Conservation (phyloP, 768 basidiomycete species). For the Pulveroboletus frians region DNA sequence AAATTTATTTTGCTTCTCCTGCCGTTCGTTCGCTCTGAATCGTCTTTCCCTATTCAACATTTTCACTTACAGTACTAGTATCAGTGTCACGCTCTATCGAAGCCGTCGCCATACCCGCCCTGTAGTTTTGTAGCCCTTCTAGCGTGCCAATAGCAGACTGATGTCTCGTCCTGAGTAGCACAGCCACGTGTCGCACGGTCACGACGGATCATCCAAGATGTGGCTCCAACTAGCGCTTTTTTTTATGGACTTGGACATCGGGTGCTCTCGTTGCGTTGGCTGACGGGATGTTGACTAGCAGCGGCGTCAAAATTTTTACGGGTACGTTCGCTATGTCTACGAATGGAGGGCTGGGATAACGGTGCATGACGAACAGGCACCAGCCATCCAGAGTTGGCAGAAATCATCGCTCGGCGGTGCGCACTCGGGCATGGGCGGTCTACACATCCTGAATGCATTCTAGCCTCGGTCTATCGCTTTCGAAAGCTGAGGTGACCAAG, state of each 20-base stretch:
- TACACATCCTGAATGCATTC: slow-evolving; percentile 23
- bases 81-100: slow-evolving; percentile 23
- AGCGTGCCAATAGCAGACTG: slow-evolving; percentile 2
- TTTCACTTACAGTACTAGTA: slow-evolving; percentile 31
- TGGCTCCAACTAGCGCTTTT: slow-evolving; percentile 12
- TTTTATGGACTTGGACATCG: slow-evolving; percentile 12
- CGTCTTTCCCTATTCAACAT: slow-evolving; percentile 9
- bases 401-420: slow-evolving; percentile 89
- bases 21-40: slow-evolving; percentile 15
- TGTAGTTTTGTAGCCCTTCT: slow-evolving; percentile 34
- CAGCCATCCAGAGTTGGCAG: slow-evolving; percentile 92
- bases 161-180: no score
- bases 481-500: slow-evolving; percentile 80
- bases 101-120: slow-evolving; percentile 30
- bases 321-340: slow-evolving; percentile 34
- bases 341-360: neutral
- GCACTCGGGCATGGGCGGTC: slow-evolving; percentile 8
- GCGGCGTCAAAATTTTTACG: slow-evolving; percentile 55
- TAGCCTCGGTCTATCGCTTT: slow-evolving; percentile 86
- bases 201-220: slow-evolving; percentile 4
- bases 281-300: slow-evolving; percentile 48
- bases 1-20: slow-evolving; percentile 26
- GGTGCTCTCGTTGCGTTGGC: slow-evolving; percentile 10
- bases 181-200: slow-evolving; percentile 19
- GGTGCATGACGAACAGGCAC: slow-evolving; percentile 54